Evolutionary conservation across 2,329 filamentous ascomycete species (phyloP).

Genomic region (Colletotrichum kahawae): DNA sequence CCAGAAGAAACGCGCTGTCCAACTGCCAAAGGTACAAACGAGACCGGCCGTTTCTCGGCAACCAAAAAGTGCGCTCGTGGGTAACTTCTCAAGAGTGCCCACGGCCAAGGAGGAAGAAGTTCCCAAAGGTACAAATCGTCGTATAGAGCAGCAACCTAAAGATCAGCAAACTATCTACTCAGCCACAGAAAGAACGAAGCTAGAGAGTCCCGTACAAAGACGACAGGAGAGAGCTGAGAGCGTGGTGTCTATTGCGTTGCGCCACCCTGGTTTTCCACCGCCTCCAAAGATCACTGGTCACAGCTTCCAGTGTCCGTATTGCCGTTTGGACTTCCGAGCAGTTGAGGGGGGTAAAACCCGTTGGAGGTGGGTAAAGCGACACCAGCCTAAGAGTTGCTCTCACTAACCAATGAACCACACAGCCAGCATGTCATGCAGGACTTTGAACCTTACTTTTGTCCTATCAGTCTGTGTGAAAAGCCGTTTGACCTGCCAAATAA

Average conservation of each 20-base stretch:
- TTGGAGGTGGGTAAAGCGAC: neutral
- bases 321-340: neutral
- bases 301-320: neutral
- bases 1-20: neutral
- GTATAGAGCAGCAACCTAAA: neutral
- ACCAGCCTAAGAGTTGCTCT: rapidly evolving
- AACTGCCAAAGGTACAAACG: neutral
- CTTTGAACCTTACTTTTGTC: neutral
- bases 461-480: rapidly evolving
- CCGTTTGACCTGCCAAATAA: neutral
- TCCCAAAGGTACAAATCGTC: rapidly evolving
- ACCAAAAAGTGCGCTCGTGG: too few relatives aligned
- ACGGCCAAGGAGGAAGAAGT: rapidly evolving
- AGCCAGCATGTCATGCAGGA: neutral
- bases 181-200: neutral
- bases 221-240: neutral
- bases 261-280: neutral
- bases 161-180: neutral
- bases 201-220: rapidly evolving
- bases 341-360: rapidly evolving
- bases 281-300: neutral
- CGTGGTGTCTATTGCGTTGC: rapidly evolving
- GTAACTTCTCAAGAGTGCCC: neutral
- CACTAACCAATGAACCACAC: rapidly evolving
- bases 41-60: neutral